A percentile compares a stretch with the other conserved stretches of the same genome.
Evolutionary conservation across 1,284 basidiomycete genomes (phyloP).

Genomic region (Boletus austroedulis): DNA sequence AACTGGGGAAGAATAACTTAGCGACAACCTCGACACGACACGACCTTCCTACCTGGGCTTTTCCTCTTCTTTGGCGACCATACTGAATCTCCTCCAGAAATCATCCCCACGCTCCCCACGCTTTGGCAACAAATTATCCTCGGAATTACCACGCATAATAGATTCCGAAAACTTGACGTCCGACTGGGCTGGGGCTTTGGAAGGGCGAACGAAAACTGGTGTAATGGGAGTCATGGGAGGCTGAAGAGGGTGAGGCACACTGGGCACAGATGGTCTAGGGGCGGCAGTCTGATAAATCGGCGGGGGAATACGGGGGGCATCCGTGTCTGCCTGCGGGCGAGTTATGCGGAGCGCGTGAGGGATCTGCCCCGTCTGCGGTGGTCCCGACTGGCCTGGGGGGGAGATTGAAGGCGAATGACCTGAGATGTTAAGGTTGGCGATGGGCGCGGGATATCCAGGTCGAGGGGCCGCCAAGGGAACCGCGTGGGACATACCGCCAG

Average conservation of each 20-base stretch:
- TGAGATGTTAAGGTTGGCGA: conserved; percentile 58
- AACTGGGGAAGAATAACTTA: conserved; percentile 36
- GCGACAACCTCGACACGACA: not conserved
- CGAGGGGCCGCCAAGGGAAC: conserved; percentile 62
- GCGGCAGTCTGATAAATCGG: conserved; percentile 37
- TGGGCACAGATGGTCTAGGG: conserved; percentile 36
- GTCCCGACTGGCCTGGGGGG: conserved; percentile 35
- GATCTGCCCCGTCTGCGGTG: conserved; percentile 45
- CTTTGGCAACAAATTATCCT: conserved; percentile 62
- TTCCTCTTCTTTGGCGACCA: conserved; percentile 70
- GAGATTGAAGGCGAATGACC: conserved; percentile 44
- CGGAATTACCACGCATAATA: conserved; percentile 66
- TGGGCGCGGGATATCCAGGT: conserved; percentile 68
- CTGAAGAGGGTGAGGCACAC: conserved; percentile 66
- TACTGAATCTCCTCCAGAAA: conserved; percentile 82
- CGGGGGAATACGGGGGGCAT: conserved; percentile 30
- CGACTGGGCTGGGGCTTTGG: conserved; percentile 39
- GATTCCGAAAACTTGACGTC: conserved; percentile 53
- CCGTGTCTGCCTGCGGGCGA: conserved; percentile 25
- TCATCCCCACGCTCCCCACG: conserved; percentile 72
- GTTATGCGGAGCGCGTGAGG: conserved; percentile 30
- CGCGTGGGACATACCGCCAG: conserved; percentile 39
- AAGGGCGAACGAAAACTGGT: conserved; percentile 70
- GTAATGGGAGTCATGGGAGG: conserved; percentile 75
- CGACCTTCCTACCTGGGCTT: conserved; percentile 48